Percentiles rank a stretch among this genome's conserved stretches.
These are phyloP conservation scores for Solanum habrochaites DNA, from an alignment of 257 asterid species.

Conservation along the genomic window DNA sequence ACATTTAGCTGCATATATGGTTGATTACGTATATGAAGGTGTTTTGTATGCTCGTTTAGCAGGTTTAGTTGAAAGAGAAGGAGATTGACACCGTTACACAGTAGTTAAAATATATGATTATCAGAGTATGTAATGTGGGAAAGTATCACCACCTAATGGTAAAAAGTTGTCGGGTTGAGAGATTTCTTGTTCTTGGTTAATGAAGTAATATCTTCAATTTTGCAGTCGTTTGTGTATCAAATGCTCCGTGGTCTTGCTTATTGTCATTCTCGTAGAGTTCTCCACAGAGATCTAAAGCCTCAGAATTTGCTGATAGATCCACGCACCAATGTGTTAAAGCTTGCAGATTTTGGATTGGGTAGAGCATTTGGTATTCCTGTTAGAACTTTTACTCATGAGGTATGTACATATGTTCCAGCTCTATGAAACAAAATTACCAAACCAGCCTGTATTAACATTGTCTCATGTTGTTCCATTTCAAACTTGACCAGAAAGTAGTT, in stretches of 20 bases:
- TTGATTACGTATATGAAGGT: no score
- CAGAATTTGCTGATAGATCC: constrained; percentile 88
- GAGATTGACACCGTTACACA: not conserved
- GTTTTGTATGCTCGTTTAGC: not conserved
- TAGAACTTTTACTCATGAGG: constrained; percentile 95
- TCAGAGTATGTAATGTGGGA: not conserved
- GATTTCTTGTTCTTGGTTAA: not conserved
- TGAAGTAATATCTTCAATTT: not conserved
- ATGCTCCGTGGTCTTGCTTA: constrained; percentile 83
- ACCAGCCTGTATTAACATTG: not conserved
- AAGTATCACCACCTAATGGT: not conserved
- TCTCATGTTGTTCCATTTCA: not conserved
- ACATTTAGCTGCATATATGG: not conserved
- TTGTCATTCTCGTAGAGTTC: constrained; percentile 91
- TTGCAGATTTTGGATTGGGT: constrained; percentile 96
- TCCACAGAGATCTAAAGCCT: constrained; percentile 92
- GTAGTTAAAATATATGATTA: not conserved
- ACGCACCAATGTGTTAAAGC: constrained; percentile 71
- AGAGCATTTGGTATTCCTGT: constrained; percentile 97
- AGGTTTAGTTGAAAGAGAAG: not conserved
- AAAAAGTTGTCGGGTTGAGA: not conserved
- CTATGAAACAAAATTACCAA: not conserved
- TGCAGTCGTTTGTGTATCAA: constrained; percentile 70
- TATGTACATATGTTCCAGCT: constrained; percentile 1
- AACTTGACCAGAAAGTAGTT: not conserved